Evolutionary conservation across 768 basidiomycete genomes (phyloP), one percentile per base, ranked within the genome.

Genomic region (Sutorius australiensis): DNA sequence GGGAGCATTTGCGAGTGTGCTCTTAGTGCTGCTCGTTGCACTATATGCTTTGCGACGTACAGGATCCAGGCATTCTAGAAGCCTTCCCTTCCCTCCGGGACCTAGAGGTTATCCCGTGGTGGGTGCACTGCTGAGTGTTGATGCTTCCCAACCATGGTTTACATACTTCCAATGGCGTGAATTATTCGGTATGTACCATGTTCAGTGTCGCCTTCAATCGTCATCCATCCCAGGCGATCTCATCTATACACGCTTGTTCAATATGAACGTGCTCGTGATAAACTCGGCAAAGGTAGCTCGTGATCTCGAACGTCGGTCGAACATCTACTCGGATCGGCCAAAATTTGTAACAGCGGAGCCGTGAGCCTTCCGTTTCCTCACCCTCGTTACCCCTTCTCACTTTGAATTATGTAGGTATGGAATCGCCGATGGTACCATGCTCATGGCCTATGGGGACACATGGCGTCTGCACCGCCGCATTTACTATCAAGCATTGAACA

Each of bases 21-120:
- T 56, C 19, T 16, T 59, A 16, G 47, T 36, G 31, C 31, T 64
- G 27, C 41, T 66, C 16, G 24, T 46, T 14, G 33, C 50, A 12
- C 41, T 66, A 7, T 64, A 56, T 30, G 24, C 61, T 17, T 9
- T 33, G 5, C 47, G 31, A 52, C 48, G 55, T 45, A 40, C 30
- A 17, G 12, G 30, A 14, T n/a, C 53, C 28, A 38, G 33, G 14
- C 39, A 28, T 12, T 37, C 43, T 4, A 34, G 17, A 12, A 50
- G 46, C 6, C 12, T 41, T 28, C 61, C 71, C 17, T 70, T 80
- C 30, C 78, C 77, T 45, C 78, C 77, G 32, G 83, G 81, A 21
- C 82, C 83, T 5, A 77, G 68, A 60, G 74, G 77, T 44, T 61
- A 81, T 33, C 71, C 71, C 6, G 6, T 72, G 13, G 27, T 70